Evolutionary conservation across 2,329 filamentous ascomycete species (phyloP).

Genomic region (Aspergillus hortae): DNA sequence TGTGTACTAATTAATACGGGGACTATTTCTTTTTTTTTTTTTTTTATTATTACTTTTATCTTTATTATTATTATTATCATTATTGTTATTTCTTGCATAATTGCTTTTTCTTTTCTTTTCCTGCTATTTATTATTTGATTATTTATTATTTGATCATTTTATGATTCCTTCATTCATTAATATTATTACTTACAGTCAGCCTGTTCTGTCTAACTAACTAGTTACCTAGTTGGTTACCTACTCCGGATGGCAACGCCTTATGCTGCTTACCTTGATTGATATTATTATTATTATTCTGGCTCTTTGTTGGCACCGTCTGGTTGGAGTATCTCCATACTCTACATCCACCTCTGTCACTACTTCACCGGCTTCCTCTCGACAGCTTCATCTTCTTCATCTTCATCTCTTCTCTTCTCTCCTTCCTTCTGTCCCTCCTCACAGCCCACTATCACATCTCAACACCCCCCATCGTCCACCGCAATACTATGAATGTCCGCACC

Average conservation of each 20-base stretch:
- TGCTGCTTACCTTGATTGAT: no score
- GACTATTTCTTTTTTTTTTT: conserved; percentile 1
- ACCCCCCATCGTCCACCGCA: conserved; percentile 1
- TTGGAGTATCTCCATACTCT: neutral
- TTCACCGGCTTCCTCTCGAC: no score
- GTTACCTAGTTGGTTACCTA: no score
- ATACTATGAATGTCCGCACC: conserved; percentile 18
- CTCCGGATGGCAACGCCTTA: no score
- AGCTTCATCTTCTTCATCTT: neutral
- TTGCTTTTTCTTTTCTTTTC: conserved; percentile 1
- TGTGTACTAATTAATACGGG: neutral
- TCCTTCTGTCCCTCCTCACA: neutral
- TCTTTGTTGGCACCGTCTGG: conserved; percentile 1
- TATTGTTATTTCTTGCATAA: conserved; percentile 2
- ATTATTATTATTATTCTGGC: no score
- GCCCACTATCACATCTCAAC: neutral
- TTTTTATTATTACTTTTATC: conserved; percentile 2
- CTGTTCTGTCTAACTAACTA: no score
- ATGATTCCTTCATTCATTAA: no score
- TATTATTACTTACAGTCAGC: no score
- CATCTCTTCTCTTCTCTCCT: neutral
- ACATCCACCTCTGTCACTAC: no score
- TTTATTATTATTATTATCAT: conserved; percentile 7
- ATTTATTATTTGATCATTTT: no score
- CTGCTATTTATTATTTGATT: no score